Base-by-base conservation (phyloP, 805 yeast species). In the Candida bentonensis region DNA sequence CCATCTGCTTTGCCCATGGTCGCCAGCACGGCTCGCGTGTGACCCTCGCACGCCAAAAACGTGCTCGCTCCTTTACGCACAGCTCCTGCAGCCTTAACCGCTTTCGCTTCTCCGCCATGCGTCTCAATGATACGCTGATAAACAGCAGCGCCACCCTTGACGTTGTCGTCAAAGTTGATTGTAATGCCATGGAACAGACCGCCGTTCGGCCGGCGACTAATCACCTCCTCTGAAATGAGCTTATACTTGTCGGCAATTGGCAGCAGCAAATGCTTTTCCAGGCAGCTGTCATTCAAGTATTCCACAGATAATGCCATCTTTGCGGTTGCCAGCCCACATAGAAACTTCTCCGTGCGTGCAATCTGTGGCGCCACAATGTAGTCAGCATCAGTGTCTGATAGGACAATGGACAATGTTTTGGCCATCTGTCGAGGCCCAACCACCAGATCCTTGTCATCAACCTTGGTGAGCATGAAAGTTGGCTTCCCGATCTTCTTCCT, bases 321-420 rank as follows among this genome's bases (percentile, higher is more conserved):
- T 1, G 68, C 76, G 36, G 67, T 67, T 43, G 86, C 74, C 42
- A 87, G 62, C 20, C 87, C 76, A 39, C 73, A 72, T 44, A 89
- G 67, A 54, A 89, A 88, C 62, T 89, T 92, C 46, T 82, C 95
- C 0, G 97, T 89, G 51, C 96, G 68, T 53, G 82, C 57, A n/a
- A 82, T 69, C 48, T 76, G 76, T 1, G 96, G 95, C 0, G 96
- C 88, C 9, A 88, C 74, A 4, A 72, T 48, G 15, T 66, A 61
- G 5, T 66, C 66, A 2, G 70, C 74, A 13, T 68, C 62, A 9
- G 56, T 51, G 13, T 59, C 56, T 4, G 62, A 59, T 4, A 82
- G 62, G 22, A 62, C 61, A 23, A 88, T 72, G 0, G 95, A 95
- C 9, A 76, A 53, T n/a, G 61, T 60, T 15, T 61, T 55, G 28